Evolutionary conservation across 2,329 filamentous ascomycete genomes (phyloP).

Genomic region (Aureobasidium sp.): DNA sequence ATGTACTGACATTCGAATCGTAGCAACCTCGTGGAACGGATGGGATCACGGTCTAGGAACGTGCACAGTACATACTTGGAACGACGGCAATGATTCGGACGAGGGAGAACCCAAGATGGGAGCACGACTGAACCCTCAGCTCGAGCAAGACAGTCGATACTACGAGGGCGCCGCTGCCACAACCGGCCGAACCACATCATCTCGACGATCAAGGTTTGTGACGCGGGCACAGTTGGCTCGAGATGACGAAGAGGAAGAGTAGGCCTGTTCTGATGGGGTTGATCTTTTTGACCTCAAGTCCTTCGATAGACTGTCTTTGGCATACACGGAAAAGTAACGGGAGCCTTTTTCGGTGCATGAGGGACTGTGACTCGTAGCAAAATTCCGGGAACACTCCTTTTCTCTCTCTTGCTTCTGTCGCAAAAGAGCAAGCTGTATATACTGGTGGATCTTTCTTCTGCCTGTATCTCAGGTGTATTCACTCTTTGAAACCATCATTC

Average conservation of each 20-base stretch:
- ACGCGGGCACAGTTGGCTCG: neutral
- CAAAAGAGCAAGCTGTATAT: conserved; percentile 1
- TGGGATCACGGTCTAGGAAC: conserved; percentile 67
- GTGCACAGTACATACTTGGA: conserved; percentile 71
- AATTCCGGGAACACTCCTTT: conserved; percentile 1
- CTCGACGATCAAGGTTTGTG: neutral
- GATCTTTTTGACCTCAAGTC: neutral
- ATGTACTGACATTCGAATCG: neutral
- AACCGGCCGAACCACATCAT: neutral
- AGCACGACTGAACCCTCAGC: conserved; percentile 52
- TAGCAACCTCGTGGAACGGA: conserved; percentile 78
- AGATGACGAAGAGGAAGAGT: conserved; percentile 20
- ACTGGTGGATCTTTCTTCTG: neutral
- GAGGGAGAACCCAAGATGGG: conserved; percentile 55
- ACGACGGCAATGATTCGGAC: conserved; percentile 53
- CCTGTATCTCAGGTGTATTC: neutral
- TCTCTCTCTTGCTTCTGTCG: neutral
- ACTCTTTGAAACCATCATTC: neutral
- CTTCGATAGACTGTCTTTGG: neutral
- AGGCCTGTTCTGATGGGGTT: conserved; percentile 4
- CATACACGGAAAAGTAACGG: neutral
- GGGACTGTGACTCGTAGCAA: neutral
- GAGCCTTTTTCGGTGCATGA: neutral
- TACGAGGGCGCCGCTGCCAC: conserved; percentile 24
- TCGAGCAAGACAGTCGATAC: conserved; percentile 44